These are phyloP conservation scores for Anaeromyces robustus DNA, from an alignment of 192 early-diverging fungal species.

Conservation along the genomic window DNA sequence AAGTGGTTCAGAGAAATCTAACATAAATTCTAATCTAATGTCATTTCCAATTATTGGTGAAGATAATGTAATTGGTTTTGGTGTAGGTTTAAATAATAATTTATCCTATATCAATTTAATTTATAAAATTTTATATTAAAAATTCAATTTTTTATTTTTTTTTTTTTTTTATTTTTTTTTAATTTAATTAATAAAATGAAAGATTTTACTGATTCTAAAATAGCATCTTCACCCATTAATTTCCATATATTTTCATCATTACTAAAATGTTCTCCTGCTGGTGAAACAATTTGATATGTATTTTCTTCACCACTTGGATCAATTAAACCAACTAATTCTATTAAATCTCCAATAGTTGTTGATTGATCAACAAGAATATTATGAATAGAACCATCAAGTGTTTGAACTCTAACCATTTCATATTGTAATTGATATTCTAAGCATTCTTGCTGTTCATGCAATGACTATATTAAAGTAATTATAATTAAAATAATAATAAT, in stretches of 20 bases:
- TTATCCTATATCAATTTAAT: slow-evolving; percentile 3
- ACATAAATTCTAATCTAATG: slow-evolving; percentile 6
- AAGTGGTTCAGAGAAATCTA: slow-evolving; percentile 6
- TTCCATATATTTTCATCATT: slow-evolving; percentile 11
- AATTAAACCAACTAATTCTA: slow-evolving; percentile 2
- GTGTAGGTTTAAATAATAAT: slow-evolving; percentile 3
- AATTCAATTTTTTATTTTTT: too few species aligned
- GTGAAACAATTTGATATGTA: slow-evolving; percentile 5
- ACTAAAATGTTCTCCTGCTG: slow-evolving; percentile 8
- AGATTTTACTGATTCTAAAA: not conserved
- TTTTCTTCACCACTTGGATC: not conserved
- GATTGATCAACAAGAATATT: slow-evolving; percentile 4
- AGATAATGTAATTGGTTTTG: slow-evolving; percentile 1
- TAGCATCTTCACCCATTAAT: slow-evolving; percentile 5
- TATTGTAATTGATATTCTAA: not conserved
- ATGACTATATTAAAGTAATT: too few species aligned
- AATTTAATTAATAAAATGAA: not conserved
- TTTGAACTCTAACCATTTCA: not conserved
- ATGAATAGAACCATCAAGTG: not conserved
- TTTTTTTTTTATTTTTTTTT: not conserved
- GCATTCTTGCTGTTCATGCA: not conserved
- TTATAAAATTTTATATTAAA: too few species aligned
- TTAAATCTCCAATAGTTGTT: slow-evolving; percentile 9
- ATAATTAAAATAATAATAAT: too few species aligned
- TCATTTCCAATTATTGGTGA: slow-evolving; percentile 1